Evolutionary conservation across 352 stramenopile genomes (phyloP), one percentile per base, ranked within the genome.

Genomic region (Phytophthora cryptogea): DNA sequence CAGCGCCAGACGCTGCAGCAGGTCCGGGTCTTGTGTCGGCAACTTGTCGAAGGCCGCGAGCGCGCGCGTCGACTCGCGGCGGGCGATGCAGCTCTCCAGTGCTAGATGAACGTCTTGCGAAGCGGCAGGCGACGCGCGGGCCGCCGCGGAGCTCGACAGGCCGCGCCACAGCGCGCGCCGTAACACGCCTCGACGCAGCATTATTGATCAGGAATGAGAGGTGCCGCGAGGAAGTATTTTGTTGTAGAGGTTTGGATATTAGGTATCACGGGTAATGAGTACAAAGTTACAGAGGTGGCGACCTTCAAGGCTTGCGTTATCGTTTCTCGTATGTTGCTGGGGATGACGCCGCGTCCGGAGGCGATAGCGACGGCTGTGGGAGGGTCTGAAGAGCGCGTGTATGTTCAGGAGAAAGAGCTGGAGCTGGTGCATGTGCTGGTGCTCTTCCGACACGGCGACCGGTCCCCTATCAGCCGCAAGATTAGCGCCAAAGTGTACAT

Each of bases 371-470:
- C 30, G 16, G n/a, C 11, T 42, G n/a, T 23, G 20, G 20, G 20
- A 23, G 20, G 20, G 20, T 23, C 20, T 3, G 20, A 14, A 17
- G 40, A 10, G 31, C 9, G 20, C 16, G 39, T n/a, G 5, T 7
- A 8, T 27, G 13, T 63, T 1, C 41, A 68, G 7, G 43, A 67
- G 43, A 23, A 56, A 11, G 56, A 72, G 5, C 55, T 88, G 27
- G 46, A 67, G 59, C 68, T 92, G 31, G 49, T 73, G 41, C 84
- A 94, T 35, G 78, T 94, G 61, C 39, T 83, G n/a, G 74, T 83
- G 51, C 62, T 90, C 56, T 92, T 92, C 50, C 84, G 84, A 10
- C 84, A 93, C 59, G 84, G 84, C 37, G 84, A 93, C 50, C 76
- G 84, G 13, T 89, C 84, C n/a, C 84, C 84, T 4, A 86, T 93